Percentiles rank a stretch among this genome's conserved stretches.
Evolutionary conservation across 352 stramenopile species (phyloP).

Genomic region (Pythium dissimile): DNA sequence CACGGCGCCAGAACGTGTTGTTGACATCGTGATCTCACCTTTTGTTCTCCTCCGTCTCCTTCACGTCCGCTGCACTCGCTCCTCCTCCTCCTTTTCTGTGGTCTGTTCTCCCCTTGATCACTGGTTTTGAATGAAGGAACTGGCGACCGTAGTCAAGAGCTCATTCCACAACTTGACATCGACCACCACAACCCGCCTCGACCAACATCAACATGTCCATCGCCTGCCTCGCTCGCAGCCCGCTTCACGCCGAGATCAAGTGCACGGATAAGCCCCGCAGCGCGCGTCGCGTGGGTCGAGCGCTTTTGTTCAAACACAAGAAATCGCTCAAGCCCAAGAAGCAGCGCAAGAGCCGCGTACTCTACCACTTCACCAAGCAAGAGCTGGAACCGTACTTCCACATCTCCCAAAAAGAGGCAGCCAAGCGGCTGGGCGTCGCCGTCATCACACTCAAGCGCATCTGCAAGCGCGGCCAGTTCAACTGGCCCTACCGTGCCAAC

Average conservation of each 20-base stretch:
- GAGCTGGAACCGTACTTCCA: constrained; percentile 44
- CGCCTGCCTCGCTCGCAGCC: constrained; percentile 6
- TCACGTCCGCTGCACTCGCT: background rate
- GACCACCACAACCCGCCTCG: constrained; percentile 5
- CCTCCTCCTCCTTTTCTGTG: background rate
- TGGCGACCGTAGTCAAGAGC: constrained; percentile 3
- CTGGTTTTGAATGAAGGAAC: background rate
- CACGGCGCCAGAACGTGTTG: constrained; percentile 10
- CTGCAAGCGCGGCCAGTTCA: constrained; percentile 45
- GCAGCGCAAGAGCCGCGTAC: constrained; percentile 38
- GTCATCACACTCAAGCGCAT: constrained; percentile 76
- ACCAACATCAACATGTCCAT: constrained; percentile 11
- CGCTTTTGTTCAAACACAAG: constrained; percentile 18
- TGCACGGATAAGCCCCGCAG: constrained; percentile 3
- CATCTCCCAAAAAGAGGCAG: constrained; percentile 44
- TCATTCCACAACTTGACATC: constrained; percentile 38
- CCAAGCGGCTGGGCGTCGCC: constrained; percentile 35
- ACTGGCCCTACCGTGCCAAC: constrained; percentile 49
- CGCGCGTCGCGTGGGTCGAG: constrained; percentile 15
- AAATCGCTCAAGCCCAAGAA: constrained; percentile 15
- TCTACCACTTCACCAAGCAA: constrained; percentile 39
- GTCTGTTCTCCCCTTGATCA: background rate
- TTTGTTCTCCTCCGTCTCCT: constrained; percentile 12
- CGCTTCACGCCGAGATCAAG: constrained; percentile 11
- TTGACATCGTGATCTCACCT: background rate